These are phyloP conservation scores for Crithidia bombi DNA, from an alignment of 208 protist species.

Conservation along the genomic window DNA sequence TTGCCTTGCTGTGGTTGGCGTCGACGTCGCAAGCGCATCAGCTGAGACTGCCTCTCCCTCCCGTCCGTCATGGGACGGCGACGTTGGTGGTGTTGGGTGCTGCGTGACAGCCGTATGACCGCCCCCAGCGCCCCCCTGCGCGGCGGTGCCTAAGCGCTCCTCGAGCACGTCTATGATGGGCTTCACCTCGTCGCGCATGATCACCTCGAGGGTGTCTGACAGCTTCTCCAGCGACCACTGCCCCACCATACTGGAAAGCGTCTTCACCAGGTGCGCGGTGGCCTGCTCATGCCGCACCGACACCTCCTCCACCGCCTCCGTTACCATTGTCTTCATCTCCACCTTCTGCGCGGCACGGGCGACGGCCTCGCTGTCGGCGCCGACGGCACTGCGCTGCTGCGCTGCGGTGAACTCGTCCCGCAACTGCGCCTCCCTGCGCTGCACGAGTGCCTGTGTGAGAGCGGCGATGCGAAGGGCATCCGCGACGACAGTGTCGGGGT, in stretches of 20 bases:
- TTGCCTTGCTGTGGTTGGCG: neutral
- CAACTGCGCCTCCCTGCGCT: constrained; percentile 33
- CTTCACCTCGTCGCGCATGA: constrained; percentile 42
- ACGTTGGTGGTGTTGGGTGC: neutral
- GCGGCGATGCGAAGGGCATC: constrained; percentile 29
- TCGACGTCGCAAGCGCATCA: neutral
- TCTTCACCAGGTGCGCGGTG: constrained; percentile 60
- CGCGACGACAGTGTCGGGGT: constrained; percentile 19
- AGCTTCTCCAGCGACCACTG: constrained; percentile 69
- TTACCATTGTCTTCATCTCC: constrained; percentile 59
- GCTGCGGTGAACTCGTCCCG: constrained; percentile 16
- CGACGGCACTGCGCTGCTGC: constrained; percentile 21
- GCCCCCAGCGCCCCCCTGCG: neutral
- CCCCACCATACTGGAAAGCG: constrained; percentile 57
- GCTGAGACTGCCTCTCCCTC: neutral
- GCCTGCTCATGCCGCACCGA: constrained; percentile 67
- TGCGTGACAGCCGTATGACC: neutral
- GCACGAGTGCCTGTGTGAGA: constrained; percentile 24
- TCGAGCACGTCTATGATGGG: constrained; percentile 50
- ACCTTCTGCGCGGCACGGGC: constrained; percentile 35
- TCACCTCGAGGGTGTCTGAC: constrained; percentile 52
- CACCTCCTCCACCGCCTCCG: constrained; percentile 66
- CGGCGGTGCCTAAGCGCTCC: constrained; percentile 15
- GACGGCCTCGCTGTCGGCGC: constrained; percentile 27
- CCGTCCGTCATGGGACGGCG: neutral